Percentiles rank a stretch among this genome's conserved stretches.
These are phyloP conservation scores for Crataegus laevigata DNA, from an alignment of 306 rosid genomes.

Conservation along the genomic window DNA sequence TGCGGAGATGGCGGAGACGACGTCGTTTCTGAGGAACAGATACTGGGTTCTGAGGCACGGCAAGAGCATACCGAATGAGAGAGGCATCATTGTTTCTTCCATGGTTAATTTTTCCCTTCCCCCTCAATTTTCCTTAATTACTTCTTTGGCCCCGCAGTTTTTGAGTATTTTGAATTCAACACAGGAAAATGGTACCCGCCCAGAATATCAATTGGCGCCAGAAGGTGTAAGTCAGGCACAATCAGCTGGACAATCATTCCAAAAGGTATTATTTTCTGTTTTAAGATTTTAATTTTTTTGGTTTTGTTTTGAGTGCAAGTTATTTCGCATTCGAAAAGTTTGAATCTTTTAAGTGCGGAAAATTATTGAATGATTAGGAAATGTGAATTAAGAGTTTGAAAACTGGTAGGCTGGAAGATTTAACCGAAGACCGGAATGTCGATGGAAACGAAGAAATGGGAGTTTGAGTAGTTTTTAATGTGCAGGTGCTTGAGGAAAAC, in stretches of 20 bases:
- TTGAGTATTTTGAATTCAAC: neutral
- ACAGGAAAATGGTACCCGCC: slow-evolving; percentile 71
- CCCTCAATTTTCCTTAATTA: neutral
- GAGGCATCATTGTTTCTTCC: slow-evolving; percentile 74
- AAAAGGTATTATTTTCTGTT: slow-evolving; percentile 26
- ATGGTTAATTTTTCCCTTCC: slow-evolving; percentile 24
- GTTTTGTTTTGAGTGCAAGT: neutral
- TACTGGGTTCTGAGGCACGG: slow-evolving; percentile 90
- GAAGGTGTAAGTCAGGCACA: slow-evolving; percentile 69
- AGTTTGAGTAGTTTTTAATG: neutral
- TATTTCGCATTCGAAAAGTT: neutral
- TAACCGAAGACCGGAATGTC: neutral
- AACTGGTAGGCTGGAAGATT: neutral
- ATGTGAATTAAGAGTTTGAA: neutral
- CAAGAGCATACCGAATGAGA: slow-evolving; percentile 83
- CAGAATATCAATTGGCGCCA: slow-evolving; percentile 60
- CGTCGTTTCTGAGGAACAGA: slow-evolving; percentile 38
- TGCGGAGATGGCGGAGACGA: slow-evolving; percentile 25
- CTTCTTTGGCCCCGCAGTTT: neutral
- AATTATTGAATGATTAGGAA: neutral
- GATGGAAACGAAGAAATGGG: neutral
- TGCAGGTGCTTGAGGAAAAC: slow-evolving; percentile 53
- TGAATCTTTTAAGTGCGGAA: neutral
- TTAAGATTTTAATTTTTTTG: neutral
- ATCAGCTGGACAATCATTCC: slow-evolving; percentile 51